Percentiles rank a stretch among this genome's conserved stretches.
These are phyloP conservation scores for Pythium aquatile DNA, from an alignment of 352 stramenopile genomes.

Conservation along the genomic window DNA sequence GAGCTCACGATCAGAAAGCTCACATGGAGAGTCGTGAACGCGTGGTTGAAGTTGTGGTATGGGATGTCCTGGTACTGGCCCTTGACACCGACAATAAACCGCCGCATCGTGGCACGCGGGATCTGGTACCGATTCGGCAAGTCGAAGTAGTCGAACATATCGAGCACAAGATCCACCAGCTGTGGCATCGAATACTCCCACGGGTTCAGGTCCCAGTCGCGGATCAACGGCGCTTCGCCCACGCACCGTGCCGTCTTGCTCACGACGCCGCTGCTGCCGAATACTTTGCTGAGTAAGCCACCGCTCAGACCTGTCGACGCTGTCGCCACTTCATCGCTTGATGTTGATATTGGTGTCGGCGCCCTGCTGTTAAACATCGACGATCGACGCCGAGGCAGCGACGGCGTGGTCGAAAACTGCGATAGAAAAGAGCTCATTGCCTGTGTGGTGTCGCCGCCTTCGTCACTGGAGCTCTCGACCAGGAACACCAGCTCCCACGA, in stretches of 20 bases:
- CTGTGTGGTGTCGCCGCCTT: constrained; percentile 38
- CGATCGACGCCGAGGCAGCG: constrained; percentile 29
- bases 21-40: constrained; percentile 78
- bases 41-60: constrained; percentile 88
- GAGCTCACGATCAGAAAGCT: constrained; percentile 72
- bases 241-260: constrained; percentile 18
- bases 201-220: constrained; percentile 57
- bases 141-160: constrained; percentile 75
- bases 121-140: constrained; percentile 63
- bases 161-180: constrained; percentile 61
- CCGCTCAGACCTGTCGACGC: neutral
- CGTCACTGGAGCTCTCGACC: constrained; percentile 40
- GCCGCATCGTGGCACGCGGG: constrained; percentile 48
- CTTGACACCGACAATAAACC: constrained; percentile 68
- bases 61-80: constrained; percentile 76
- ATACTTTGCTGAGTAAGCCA: constrained; percentile 23
- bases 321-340: neutral
- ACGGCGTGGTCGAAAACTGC: constrained; percentile 67
- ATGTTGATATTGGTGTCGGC: constrained; percentile 16
- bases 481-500: constrained; percentile 78
- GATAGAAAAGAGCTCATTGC: constrained; percentile 71
- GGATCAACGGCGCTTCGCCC: constrained; percentile 28
- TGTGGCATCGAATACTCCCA: constrained; percentile 60
- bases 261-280: neutral
- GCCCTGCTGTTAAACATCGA: constrained; percentile 25